These are phyloP conservation scores for Lathyrus aphaca DNA, from an alignment of 306 rosid species.

Conservation along the genomic window DNA sequence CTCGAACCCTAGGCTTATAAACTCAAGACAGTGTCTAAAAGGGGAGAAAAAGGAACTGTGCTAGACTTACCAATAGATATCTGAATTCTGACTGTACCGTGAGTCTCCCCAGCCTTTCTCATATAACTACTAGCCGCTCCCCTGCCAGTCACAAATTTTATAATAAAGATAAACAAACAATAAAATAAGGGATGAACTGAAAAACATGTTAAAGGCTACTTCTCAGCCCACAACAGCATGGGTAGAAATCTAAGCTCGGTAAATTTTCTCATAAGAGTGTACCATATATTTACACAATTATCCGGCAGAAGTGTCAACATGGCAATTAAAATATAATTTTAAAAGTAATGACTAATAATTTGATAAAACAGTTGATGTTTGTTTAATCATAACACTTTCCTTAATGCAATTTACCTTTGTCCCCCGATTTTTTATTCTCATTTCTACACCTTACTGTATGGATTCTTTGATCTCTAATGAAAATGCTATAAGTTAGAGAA, in stretches of 20 bases:
- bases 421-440: background rate
- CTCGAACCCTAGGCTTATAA: background rate
- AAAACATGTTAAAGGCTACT: background rate
- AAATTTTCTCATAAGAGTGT: too few relatives aligned
- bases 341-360: background rate
- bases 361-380: background rate
- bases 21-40: slow-evolving; percentile 12
- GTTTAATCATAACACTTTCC: background rate
- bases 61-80: slow-evolving; percentile 70
- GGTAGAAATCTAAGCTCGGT: slow-evolving; percentile 24
- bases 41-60: background rate
- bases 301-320: too few relatives aligned
- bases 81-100: slow-evolving; percentile 69
- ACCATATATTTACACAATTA: too few relatives aligned
- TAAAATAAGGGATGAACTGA: background rate
- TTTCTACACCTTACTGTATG: background rate
- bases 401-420: background rate
- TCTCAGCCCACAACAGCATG: background rate
- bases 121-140: slow-evolving; percentile 74
- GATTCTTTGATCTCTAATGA: slow-evolving; percentile 4
- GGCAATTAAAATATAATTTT: too few relatives aligned
- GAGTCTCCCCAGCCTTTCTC: slow-evolving; percentile 82
- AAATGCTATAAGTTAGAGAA: background rate
- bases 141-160: slow-evolving; percentile 50
- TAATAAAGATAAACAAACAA: background rate